These are phyloP conservation scores for Goffeauzyma gilvescens DNA, from an alignment of 768 basidiomycete genomes.

Conservation along the genomic window DNA sequence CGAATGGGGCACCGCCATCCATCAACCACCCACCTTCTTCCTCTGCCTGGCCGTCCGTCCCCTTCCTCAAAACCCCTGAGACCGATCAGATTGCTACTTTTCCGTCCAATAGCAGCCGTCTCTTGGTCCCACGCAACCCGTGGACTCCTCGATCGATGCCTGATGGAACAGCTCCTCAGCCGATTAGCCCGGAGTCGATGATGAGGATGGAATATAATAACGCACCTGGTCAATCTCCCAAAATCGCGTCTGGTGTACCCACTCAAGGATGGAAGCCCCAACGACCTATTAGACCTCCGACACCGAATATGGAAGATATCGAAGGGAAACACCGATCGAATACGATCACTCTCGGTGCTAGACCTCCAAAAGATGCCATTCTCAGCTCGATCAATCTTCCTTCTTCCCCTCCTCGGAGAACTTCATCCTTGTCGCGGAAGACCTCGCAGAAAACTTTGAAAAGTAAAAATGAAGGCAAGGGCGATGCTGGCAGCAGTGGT, in stretches of 20 bases:
- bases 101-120: background rate
- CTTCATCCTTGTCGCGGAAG: too few species aligned
- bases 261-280: conserved; percentile 18
- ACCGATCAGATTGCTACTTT: background rate
- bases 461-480: too few species aligned
- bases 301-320: conserved; percentile 18
- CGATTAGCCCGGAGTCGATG: conserved; percentile 23
- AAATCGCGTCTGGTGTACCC: conserved; percentile 1
- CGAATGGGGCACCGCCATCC: too few species aligned
- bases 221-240: background rate
- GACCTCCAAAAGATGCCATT: too few species aligned
- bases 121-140: background rate
- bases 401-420: too few species aligned
- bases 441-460: too few species aligned
- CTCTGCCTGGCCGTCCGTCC: conserved; percentile 3
- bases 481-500: too few species aligned
- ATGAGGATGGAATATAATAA: conserved; percentile 18
- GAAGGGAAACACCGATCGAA: too few species aligned
- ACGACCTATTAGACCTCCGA: conserved; percentile 22
- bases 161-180: conserved; percentile 3
- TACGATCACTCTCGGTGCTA: too few species aligned
- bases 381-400: too few species aligned
- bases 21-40: conserved; percentile 4
- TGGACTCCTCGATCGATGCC: conserved; percentile 2
- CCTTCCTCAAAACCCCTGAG: conserved; percentile 7